Base-by-base conservation (phyloP, 2,329 filamentous ascomycete genomes). In the Xylariaceae sp. region DNA sequence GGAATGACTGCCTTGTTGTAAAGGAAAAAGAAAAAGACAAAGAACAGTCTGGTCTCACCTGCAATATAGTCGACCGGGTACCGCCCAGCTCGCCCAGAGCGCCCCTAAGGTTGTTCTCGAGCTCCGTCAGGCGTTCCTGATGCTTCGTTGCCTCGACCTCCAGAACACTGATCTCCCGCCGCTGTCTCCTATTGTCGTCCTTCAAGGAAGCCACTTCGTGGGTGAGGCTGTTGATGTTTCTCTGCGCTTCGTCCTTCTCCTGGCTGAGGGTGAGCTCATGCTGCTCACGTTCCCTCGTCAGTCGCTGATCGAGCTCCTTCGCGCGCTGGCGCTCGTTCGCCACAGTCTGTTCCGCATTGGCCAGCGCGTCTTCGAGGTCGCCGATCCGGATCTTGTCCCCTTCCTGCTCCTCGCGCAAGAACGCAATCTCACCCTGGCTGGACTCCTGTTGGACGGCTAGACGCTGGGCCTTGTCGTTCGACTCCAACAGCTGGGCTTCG, bases 341-440 rank as follows among this genome's bases (percentile, higher is more conserved):
- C n/a, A 95, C 68, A 34, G 70, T 78, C 55, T 88, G 79, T 59
- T 94, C 85, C n/a, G 81, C 76, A 40, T 79, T 83, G 53, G 86
- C 85, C 26, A 96, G 67, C 11, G 83, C 80, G 7, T 87, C 85
- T 57, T 97, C 89, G 6, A 97, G 71, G 56, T 97, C 88, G 26
- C 90, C 88, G 54, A 98, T 97, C 64, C 88, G 89, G 59, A 98
- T 94, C 73, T 98, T 98, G 69, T 98, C 92, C 13, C 78, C 79
- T 63, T 98, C 92, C 62, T 98, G 92, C 67, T 98, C 92, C 59
- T 98, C 92, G 2, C 92, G 82, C 35, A 98, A 64, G 73, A 98
- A 98, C 1, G 86, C 82, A 63, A 97, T 94, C 62, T 98, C 92
- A 43, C 83, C 83, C 54, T 96, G 90, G 40, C 85, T 83, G 4